These are phyloP conservation scores for Tricholoma hemisulphureum DNA, from an alignment of 768 basidiomycete species.

Conservation along the genomic window DNA sequence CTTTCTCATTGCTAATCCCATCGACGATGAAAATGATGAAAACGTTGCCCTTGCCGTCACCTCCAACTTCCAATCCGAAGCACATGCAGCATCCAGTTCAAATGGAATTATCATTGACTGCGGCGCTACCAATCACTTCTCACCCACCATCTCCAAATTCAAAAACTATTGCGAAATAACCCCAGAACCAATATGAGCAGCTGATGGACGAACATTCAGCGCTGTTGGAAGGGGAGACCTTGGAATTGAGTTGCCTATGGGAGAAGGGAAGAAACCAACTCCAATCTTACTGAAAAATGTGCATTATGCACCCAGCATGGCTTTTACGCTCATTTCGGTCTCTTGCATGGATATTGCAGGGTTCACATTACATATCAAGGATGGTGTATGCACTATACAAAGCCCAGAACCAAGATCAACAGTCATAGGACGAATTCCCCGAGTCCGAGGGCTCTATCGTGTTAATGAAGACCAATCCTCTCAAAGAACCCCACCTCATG, in stretches of 20 bases:
- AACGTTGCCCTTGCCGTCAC: not conserved
- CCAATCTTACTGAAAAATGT: constrained; percentile 20
- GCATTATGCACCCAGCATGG: constrained; percentile 26
- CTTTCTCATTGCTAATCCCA: not conserved
- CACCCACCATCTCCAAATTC: constrained; percentile 14
- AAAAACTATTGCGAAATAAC: constrained; percentile 19
- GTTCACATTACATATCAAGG: not conserved
- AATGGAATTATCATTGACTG: not conserved
- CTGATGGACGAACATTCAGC: constrained; percentile 26
- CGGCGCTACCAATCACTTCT: not conserved
- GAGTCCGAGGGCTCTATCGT: constrained; percentile 25
- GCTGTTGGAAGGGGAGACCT: constrained; percentile 30
- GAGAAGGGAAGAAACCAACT: constrained; percentile 14
- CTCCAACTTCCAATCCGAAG: not conserved
- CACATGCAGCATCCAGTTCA: not conserved
- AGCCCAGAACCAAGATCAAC: not conserved
- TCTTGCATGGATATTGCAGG: constrained; percentile 17
- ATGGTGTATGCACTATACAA: not conserved
- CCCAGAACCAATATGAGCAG: constrained; percentile 22
- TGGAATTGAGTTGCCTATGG: constrained; percentile 22
- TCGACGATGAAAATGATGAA: not conserved
- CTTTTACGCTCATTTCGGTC: constrained; percentile 29
- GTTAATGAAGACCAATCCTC: constrained; percentile 6
- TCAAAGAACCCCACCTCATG: constrained; percentile 4
- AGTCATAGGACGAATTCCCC: constrained; percentile 21